Percentiles rank a stretch among this genome's conserved stretches.
Evolutionary conservation across 108 stramenopile genomes (phyloP).

Genomic region (Pelagomonas calceolata): DNA sequence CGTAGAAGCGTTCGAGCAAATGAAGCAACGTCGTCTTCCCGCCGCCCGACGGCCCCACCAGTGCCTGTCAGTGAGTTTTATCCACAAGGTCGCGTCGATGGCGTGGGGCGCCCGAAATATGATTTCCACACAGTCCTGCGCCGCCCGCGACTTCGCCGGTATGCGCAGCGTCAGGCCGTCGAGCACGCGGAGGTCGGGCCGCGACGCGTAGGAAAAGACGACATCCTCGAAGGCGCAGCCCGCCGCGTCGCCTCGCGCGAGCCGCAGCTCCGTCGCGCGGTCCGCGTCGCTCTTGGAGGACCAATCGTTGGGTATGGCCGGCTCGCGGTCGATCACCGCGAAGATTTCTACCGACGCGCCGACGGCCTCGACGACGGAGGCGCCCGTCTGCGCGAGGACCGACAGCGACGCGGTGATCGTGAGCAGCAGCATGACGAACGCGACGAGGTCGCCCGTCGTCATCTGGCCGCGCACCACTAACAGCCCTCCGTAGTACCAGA

Average conservation of each 20-base stretch:
- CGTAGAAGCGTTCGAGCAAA: background rate
- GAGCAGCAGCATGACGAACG: slow-evolving; percentile 61
- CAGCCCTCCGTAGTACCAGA: slow-evolving; percentile 65
- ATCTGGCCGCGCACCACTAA: slow-evolving; percentile 50
- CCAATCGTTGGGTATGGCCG: slow-evolving; percentile 31
- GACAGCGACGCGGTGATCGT: slow-evolving; percentile 48
- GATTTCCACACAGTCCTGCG: too few relatives aligned
- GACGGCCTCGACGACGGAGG: slow-evolving; percentile 42
- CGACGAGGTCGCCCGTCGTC: slow-evolving; percentile 49
- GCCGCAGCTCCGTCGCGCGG: too few relatives aligned
- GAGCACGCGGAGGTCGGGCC: background rate
- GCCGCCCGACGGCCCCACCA: background rate
- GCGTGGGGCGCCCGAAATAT: too few relatives aligned
- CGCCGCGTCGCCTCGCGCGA: background rate
- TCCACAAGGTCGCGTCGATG: too few relatives aligned
- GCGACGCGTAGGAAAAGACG: background rate
- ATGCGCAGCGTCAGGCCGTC: background rate
- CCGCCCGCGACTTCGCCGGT: background rate
- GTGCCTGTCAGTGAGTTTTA: too few relatives aligned
- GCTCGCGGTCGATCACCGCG: slow-evolving; percentile 48
- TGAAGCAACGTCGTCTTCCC: background rate
- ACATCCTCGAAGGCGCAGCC: background rate
- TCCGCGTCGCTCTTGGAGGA: background rate
- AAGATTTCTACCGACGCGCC: slow-evolving; percentile 57
- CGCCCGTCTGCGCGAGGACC: slow-evolving; percentile 21